Evolutionary conservation across 176 grass and related monocot genomes (phyloP), one percentile per base, ranked within the genome.

Genomic region (Aegilops bicornis): DNA sequence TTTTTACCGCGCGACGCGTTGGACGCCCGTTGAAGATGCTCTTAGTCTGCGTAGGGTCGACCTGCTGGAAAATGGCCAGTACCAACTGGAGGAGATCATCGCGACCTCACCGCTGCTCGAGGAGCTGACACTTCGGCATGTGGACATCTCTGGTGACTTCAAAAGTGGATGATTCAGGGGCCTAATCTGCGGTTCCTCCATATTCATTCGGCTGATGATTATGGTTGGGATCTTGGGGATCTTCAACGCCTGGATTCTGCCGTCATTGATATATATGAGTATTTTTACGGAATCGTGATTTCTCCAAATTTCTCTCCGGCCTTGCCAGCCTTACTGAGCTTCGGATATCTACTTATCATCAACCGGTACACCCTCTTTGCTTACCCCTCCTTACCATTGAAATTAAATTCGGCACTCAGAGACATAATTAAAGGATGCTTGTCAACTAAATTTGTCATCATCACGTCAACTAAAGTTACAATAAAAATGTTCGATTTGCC

Each of bases 61-160:
- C 22, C 27, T 87, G 15, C 77, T 33, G 3, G 66, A 63, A 36
- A 8, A 80, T 0, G 77, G 56, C 19, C 77, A 87, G 67, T 73
- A 80, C 54, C 67, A 80, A 47, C 52, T 86, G 20, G 85, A 80
- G 54, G 54, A 80, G 67, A 87, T 87, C 50, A 64, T 87, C 9
- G 67, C 61, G 14, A 50, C 54, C 8, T 87, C 77, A 20, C 85
- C 67, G 10, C 35, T 64, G 29, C 77, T 87, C 6, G 67, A 87
- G 68, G 1, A 5, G 20, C 56, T 73, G 25, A 5, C 45, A 13
- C 76, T 86, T 11, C 16, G 0, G 0, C 37, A 48, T 59, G 74
- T 80, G 14, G 11, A 12, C 4, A 22, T 0, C 0, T 4, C 13
- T 48, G 85, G 77, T 3, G 40, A 42, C 1, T 10, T 42, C 40